phyloP scores from a whole-genome alignment of 768 basidiomycete genomes.

The Leucosporidium scottii region DNA sequence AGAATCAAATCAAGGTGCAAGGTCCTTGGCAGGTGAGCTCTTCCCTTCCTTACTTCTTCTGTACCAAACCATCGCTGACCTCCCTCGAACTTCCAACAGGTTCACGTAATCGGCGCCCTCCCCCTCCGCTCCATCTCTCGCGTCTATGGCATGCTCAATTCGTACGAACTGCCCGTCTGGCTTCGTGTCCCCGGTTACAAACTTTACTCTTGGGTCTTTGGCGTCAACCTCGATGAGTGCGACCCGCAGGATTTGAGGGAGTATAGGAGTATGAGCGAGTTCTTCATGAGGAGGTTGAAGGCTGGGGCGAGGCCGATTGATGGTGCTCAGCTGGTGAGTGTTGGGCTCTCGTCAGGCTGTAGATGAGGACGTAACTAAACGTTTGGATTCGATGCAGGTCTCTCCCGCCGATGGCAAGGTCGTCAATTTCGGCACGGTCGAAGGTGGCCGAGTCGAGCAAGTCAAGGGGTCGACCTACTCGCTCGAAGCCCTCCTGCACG shows the following conservation, averaged over 20 bases:
- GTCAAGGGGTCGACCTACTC: slow-evolving; percentile 98
- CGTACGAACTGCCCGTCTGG: slow-evolving; percentile 87
- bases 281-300: slow-evolving; percentile 86
- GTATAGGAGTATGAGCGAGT: slow-evolving; percentile 84
- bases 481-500: slow-evolving; percentile 75
- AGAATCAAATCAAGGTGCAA: slow-evolving; percentile 66
- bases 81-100: too few relatives aligned
- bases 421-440: slow-evolving; percentile 82
- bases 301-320: slow-evolving; percentile 74
- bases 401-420: slow-evolving; percentile 92
- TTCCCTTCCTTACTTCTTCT: not conserved
- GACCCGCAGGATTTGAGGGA: slow-evolving; percentile 66
- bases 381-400: slow-evolving; percentile 49
- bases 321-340: slow-evolving; percentile 60
- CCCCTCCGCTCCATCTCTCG: slow-evolving; percentile 93
- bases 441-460: slow-evolving; percentile 73
- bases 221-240: slow-evolving; percentile 87
- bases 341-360: not conserved
- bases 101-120: slow-evolving; percentile 92
- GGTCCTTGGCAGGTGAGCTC: slow-evolving; percentile 82
- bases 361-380: slow-evolving; percentile 14
- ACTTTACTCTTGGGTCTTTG: slow-evolving; percentile 79
- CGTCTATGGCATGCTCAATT: slow-evolving; percentile 93
- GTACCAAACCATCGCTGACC: not conserved
- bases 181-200: slow-evolving; percentile 82